These are phyloP conservation scores for Eragrostis tef DNA, from an alignment of 202 grass and related monocot genomes.

Conservation along the genomic window DNA sequence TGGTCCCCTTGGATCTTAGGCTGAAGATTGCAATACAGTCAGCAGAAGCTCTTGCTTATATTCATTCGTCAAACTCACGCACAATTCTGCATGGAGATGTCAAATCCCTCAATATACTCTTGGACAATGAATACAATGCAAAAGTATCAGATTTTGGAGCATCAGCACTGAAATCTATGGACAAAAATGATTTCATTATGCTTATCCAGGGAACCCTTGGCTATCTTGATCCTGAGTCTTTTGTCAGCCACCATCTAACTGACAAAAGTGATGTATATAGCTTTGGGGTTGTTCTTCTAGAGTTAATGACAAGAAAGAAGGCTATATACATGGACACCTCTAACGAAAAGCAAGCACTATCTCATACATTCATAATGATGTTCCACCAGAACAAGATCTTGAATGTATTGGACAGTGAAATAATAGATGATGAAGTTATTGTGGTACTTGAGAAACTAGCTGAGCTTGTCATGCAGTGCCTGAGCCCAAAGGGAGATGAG, in stretches of 20 bases:
- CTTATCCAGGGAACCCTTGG: constrained; percentile 54
- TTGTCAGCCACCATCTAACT: constrained; percentile 42
- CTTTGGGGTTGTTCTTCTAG: constrained; percentile 52
- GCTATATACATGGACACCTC: constrained; percentile 27
- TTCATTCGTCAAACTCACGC: constrained; percentile 51
- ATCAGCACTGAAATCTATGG: constrained; percentile 46
- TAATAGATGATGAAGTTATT: neutral
- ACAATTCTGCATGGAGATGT: constrained; percentile 62
- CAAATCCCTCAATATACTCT: constrained; percentile 61
- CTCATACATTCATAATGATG: constrained; percentile 9
- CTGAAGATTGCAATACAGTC: constrained; percentile 57
- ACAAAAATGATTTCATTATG: constrained; percentile 47
- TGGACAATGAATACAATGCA: constrained; percentile 38
- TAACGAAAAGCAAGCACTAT: constrained; percentile 19
- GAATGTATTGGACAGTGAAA: no score
- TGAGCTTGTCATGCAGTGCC: constrained; percentile 24
- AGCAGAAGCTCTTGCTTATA: constrained; percentile 57
- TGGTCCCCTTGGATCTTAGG: constrained; percentile 48
- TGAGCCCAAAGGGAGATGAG: constrained; percentile 40
- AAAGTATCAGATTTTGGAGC: constrained; percentile 64
- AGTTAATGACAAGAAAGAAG: constrained; percentile 55
- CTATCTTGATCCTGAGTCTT: constrained; percentile 59
- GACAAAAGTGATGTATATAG: constrained; percentile 64
- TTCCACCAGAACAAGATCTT: no score
- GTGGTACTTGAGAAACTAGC: constrained; percentile 39